Percentiles rank a stretch among this genome's conserved stretches.
These are phyloP conservation scores for Dunaliella primolecta DNA, from an alignment of 139 green algal species.

Conservation along the genomic window DNA sequence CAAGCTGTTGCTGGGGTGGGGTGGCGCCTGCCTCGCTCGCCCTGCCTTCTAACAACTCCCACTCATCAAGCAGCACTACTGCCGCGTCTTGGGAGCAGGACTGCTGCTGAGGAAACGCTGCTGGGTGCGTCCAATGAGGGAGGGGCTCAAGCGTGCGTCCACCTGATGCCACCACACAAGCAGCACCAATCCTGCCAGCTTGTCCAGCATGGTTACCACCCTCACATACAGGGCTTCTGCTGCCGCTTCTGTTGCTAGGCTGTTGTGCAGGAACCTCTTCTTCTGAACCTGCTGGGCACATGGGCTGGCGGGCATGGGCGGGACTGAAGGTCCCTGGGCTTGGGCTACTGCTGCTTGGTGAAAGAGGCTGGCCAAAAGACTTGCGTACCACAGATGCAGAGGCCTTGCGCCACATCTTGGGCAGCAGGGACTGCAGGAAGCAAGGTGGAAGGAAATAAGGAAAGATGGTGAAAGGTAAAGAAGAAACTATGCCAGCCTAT, in stretches of 20 bases:
- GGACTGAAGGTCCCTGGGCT: background rate
- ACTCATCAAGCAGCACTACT: background rate
- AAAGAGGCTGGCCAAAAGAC: background rate
- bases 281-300: background rate
- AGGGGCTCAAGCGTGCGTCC: too few species aligned
- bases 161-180: too few species aligned
- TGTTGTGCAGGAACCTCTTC: background rate
- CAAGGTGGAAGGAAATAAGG: background rate
- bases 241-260: background rate
- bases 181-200: too few species aligned
- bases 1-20: background rate
- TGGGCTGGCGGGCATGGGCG: background rate
- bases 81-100: background rate
- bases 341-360: background rate
- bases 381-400: background rate
- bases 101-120: too few species aligned
- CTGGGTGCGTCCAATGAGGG: too few species aligned
- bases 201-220: too few species aligned
- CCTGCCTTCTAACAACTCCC: background rate
- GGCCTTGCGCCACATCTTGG: background rate
- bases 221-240: too few species aligned
- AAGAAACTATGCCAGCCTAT: too few species aligned
- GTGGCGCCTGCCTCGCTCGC: background rate
- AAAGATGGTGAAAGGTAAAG: too few species aligned
- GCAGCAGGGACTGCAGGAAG: background rate